Evolutionary conservation across 1,284 basidiomycete genomes (phyloP).

Genomic region (Cystobasidium slooffiae): DNA sequence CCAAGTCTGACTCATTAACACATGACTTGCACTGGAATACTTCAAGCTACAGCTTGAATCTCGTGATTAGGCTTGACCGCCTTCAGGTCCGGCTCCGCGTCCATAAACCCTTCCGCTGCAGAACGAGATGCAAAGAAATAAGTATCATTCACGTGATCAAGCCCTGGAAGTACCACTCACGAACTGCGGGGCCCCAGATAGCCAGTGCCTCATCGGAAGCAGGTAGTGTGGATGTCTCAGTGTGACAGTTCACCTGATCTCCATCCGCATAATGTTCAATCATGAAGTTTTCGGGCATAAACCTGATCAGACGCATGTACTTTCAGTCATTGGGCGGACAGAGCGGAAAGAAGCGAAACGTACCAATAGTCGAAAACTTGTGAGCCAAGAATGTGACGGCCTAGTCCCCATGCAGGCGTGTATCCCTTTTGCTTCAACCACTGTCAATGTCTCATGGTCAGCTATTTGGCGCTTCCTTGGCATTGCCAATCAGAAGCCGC

Average conservation of each 20-base stretch:
- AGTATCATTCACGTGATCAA: not conserved
- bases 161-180: constrained; percentile 1
- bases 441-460: not conserved
- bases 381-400: constrained; percentile 50
- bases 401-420: constrained; percentile 49
- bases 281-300: constrained; percentile 48
- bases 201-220: constrained; percentile 34
- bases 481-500: not conserved
- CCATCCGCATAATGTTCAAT: constrained; percentile 51
- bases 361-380: constrained; percentile 52
- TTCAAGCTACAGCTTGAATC: not conserved
- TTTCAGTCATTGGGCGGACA: no score
- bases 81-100: constrained; percentile 9
- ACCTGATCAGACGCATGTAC: constrained; percentile 10
- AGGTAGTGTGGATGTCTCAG: constrained; percentile 18
- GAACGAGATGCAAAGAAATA: not conserved
- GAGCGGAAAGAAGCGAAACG: not conserved
- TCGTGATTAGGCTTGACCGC: not conserved
- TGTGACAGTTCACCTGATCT: constrained; percentile 49
- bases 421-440: constrained; percentile 49
- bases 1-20: not conserved
- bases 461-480: not conserved
- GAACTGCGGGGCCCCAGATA: constrained; percentile 37
- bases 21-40: not conserved
- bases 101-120: constrained; percentile 31